These are phyloP conservation scores for Volvox reticuliferus DNA, from an alignment of 139 green algal species.

Conservation along the genomic window DNA sequence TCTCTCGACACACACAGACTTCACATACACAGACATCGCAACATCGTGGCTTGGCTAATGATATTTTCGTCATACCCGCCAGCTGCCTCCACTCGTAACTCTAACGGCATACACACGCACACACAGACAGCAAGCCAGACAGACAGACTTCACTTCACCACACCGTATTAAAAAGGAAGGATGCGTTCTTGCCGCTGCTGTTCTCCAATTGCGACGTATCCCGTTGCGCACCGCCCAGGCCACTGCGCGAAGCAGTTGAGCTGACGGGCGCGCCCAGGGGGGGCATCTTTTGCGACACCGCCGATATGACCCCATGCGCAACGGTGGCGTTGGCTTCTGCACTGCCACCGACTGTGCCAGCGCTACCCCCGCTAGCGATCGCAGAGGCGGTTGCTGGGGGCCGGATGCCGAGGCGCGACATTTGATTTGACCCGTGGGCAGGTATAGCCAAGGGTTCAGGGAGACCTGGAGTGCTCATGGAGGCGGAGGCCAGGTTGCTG, in stretches of 20 bases:
- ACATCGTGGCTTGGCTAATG: too few species aligned
- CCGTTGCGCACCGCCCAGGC: background rate
- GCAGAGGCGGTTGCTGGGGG: background rate
- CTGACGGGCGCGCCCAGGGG: background rate
- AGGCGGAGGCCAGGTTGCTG: background rate
- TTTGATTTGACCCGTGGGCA: background rate
- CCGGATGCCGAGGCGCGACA: background rate
- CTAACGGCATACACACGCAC: too few species aligned
- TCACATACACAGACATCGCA: too few species aligned
- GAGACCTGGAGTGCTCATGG: background rate
- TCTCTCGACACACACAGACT: too few species aligned
- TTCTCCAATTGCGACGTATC: background rate
- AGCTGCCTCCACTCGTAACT: too few species aligned
- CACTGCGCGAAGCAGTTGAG: background rate
- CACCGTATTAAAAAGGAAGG: slow-evolving; percentile 16
- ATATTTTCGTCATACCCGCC: too few species aligned
- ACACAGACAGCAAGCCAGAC: background rate
- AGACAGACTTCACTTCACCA: background rate
- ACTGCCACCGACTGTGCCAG: background rate
- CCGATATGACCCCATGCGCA: background rate
- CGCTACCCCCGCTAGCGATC: background rate
- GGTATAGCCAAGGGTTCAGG: background rate
- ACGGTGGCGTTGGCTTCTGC: background rate
- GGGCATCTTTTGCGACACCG: background rate
- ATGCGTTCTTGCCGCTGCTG: background rate